Percentiles rank a stretch among this genome's conserved stretches.
These are phyloP conservation scores for Tagetes patula DNA, from an alignment of 129 eudicot genomes.

Conservation along the genomic window DNA sequence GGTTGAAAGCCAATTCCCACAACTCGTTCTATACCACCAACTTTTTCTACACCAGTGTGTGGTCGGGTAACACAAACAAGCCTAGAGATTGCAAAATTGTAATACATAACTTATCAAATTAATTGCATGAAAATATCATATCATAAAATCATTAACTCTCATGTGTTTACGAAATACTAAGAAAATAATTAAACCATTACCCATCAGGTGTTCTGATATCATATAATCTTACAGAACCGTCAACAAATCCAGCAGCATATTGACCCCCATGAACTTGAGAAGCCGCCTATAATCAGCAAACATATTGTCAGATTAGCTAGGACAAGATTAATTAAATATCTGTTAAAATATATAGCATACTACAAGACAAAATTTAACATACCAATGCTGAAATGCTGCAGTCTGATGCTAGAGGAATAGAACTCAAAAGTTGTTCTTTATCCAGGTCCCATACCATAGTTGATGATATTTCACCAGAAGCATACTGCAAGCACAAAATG, in stretches of 20 bases:
- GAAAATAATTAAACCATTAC: slow-evolving; percentile 35
- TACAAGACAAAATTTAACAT: slow-evolving; percentile 10
- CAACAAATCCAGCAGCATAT: slow-evolving; percentile 87
- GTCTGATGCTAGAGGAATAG: slow-evolving; percentile 68
- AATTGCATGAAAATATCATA: not conserved
- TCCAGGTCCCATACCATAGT: slow-evolving; percentile 95
- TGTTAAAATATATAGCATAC: not conserved
- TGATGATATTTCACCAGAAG: slow-evolving; percentile 85
- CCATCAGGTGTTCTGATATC: slow-evolving; percentile 88
- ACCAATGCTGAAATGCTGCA: slow-evolving; percentile 91
- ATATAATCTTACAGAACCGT: slow-evolving; percentile 83
- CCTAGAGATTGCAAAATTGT: slow-evolving; percentile 41
- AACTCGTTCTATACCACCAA: slow-evolving; percentile 64
- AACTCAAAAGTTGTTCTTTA: slow-evolving; percentile 79
- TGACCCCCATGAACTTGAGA: slow-evolving; percentile 93
- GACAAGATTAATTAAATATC: not conserved
- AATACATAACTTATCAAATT: not conserved
- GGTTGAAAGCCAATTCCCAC: slow-evolving; percentile 96
- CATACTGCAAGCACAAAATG: slow-evolving; percentile 49
- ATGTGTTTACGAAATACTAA: not conserved
- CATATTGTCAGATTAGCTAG: not conserved
- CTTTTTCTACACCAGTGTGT: slow-evolving; percentile 67
- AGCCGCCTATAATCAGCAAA: slow-evolving; percentile 54
- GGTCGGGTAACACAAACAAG: slow-evolving; percentile 71
- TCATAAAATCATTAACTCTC: not conserved